Evolutionary conservation across 768 basidiomycete genomes (phyloP).

Genomic region (Dioszegia hungarica): DNA sequence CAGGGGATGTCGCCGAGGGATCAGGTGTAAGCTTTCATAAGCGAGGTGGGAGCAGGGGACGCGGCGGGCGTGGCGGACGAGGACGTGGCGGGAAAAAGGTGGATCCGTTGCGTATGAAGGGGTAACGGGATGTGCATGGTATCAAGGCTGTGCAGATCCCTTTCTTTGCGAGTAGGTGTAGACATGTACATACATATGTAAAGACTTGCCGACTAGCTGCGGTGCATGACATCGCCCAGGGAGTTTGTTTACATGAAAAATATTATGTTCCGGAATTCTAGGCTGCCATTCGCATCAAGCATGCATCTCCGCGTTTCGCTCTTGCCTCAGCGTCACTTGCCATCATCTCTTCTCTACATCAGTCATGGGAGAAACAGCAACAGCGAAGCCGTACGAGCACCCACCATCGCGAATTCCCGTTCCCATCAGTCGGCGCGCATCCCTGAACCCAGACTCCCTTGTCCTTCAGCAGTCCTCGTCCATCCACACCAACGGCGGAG

Average conservation of each 20-base stretch:
- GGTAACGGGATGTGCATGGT: no score
- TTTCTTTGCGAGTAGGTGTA: no score
- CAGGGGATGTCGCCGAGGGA: conserved; percentile 49
- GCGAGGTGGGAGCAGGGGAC: conserved; percentile 56
- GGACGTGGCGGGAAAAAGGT: conserved; percentile 65
- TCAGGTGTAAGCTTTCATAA: conserved; percentile 75
- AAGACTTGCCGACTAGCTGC: no score
- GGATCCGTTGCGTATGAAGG: conserved; percentile 65
- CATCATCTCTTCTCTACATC: no score
- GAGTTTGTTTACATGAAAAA: no score
- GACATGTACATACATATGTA: no score
- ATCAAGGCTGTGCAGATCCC: no score
- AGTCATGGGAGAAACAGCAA: not conserved
- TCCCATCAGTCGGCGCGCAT: conserved; percentile 12
- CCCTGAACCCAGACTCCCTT: conserved; percentile 2
- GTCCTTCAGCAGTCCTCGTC: conserved; percentile 4
- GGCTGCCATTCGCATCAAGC: no score
- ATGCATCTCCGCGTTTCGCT: no score
- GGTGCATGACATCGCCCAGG: no score
- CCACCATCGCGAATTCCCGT: conserved; percentile 21
- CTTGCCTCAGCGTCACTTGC: no score
- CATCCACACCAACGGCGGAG: not conserved
- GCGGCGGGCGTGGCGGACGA: conserved; percentile 52
- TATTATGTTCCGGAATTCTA: no score
- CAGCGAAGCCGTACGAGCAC: conserved; percentile 2